Evolutionary conservation across 1,139 yeast species (phyloP), one percentile per base, ranked within the genome.

Genomic region (Saccharomyces pastorianus): DNA sequence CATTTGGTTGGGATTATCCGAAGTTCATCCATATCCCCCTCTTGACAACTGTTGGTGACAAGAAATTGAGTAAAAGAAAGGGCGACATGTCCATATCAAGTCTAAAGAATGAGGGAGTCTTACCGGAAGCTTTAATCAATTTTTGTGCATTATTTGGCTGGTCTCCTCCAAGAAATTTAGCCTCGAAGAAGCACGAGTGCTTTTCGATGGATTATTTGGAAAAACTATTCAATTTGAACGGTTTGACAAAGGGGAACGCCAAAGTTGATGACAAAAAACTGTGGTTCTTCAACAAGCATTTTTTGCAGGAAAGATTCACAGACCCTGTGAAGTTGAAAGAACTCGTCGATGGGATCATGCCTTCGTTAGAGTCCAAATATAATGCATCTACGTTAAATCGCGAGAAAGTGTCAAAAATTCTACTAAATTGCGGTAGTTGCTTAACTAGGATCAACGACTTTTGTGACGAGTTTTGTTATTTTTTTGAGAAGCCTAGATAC

Each of bases 121-220:
- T 89, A 14, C 96, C 97, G 0, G 96, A 89, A 64, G 95, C 99
- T 0, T 70, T 95, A 51, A 74, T 88, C 11, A 95, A 93, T 64
- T 93, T 89, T 69, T 86, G 86, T 47, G 96, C 95, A 0, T 76
- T 93, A 54, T 87, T 89, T 70, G 99, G 99, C 0, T 93, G 99
- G 99, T 79, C 96, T 1, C 95, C 96, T 2, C 81, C 83, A 13
- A 74, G 89, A 60, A 75, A 73, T 38, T 61, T 65, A n/a, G 75
- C 78, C 14, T 81, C 84, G 3, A 75, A 77, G 46, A 75, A 80
- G 26, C 80, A 80, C 55, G 98, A 93, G 61, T 75, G 85, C 5
- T 78, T 84, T 74, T 65, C 75, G 0, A 65, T 88, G 61, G 62
- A 73, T 1, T 82, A 85, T 44, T 71, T 90, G 53, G 79, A 76